phyloP scores from a whole-genome alignment of 257 asterid species.

The Solanum corneliomulleri region DNA sequence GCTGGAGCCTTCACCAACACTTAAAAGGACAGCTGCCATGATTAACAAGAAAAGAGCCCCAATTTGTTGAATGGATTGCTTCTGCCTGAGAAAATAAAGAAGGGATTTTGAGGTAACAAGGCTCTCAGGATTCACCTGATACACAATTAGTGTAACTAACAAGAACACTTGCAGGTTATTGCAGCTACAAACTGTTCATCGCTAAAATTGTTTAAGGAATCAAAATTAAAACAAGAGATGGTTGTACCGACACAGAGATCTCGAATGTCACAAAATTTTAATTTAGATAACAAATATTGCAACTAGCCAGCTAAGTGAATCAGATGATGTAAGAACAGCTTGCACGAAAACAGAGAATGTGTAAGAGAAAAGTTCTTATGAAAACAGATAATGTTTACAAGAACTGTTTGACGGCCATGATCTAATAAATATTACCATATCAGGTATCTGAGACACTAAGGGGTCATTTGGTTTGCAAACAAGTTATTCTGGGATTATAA shows the following conservation, averaged over 20 bases:
- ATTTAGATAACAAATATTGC: not conserved
- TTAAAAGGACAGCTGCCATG: constrained; percentile 77
- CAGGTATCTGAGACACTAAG: not conserved
- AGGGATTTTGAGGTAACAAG: not conserved
- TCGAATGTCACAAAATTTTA: not conserved
- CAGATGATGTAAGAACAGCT: not conserved
- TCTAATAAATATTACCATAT: not conserved
- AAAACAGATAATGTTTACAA: not conserved
- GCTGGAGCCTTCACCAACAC: constrained; percentile 92
- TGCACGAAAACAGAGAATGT: not conserved
- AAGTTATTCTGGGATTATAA: not conserved
- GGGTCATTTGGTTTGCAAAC: not conserved
- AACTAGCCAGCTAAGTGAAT: not conserved
- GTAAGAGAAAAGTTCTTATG: not conserved
- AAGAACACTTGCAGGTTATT: not conserved
- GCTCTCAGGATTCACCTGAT: not conserved
- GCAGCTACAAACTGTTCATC: not conserved
- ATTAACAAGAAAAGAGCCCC: constrained; percentile 91
- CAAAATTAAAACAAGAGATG: not conserved
- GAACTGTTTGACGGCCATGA: not conserved
- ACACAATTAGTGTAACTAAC: not conserved
- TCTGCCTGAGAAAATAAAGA: constrained; percentile 44
- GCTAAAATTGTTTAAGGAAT: not conserved
- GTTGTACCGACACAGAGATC: not conserved
- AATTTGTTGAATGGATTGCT: constrained; percentile 78